phyloP scores from a whole-genome alignment of 2,329 filamentous ascomycete genomes.

The Zalaria sp. region DNA sequence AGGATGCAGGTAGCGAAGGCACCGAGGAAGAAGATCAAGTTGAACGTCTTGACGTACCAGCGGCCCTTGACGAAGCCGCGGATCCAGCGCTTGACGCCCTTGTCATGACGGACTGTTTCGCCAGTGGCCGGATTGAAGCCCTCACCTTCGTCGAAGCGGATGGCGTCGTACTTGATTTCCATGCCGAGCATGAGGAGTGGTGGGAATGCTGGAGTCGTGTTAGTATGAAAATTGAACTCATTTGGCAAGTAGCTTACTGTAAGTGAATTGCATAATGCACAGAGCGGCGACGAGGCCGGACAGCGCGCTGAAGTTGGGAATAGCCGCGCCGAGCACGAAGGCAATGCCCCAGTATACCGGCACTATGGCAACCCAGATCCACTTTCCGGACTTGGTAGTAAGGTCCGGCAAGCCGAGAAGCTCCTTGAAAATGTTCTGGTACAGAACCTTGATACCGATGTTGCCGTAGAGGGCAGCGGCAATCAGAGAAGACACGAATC shows the following conservation, averaged over 20 bases:
- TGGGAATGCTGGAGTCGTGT: constrained; percentile 29
- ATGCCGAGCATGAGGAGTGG: constrained; percentile 33
- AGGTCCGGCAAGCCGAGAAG: constrained; percentile 37
- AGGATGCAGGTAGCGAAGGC: constrained; percentile 23
- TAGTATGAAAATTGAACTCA: no score
- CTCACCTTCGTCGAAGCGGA: constrained; percentile 31
- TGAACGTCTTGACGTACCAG: constrained; percentile 17
- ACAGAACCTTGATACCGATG: constrained; percentile 34
- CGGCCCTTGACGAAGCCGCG: constrained; percentile 22
- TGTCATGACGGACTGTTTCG: constrained; percentile 19
- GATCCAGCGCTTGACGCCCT: constrained; percentile 24
- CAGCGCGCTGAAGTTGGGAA: constrained; percentile 29
- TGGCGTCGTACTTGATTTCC: constrained; percentile 29
- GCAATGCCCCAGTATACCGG: constrained; percentile 45
- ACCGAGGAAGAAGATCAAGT: constrained; percentile 23
- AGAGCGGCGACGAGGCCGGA: constrained; percentile 36
- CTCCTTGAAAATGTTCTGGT: constrained; percentile 40
- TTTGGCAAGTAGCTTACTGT: constrained; percentile 16
- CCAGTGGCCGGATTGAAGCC: constrained; percentile 29
- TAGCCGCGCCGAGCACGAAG: constrained; percentile 39
- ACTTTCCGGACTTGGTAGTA: constrained; percentile 34
- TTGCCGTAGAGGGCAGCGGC: constrained; percentile 28
- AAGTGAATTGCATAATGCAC: constrained; percentile 44
- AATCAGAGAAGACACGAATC: constrained; percentile 23
- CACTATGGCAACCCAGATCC: constrained; percentile 35